Evolutionary conservation across 345 rosid species (phyloP).

Genomic region (Nasturtium officinale): DNA sequence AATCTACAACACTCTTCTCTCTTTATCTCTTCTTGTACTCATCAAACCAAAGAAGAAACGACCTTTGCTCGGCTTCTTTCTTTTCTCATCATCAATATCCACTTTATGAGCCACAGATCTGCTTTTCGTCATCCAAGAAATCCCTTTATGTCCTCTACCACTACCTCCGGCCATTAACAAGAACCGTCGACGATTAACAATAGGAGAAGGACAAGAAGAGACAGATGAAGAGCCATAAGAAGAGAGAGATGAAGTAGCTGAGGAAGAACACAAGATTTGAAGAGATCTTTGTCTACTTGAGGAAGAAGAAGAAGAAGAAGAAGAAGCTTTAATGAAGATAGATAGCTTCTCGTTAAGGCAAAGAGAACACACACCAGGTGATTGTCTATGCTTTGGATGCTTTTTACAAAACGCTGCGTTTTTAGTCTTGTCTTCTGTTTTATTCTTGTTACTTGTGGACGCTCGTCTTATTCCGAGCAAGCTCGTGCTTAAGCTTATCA

Average conservation of each 20-base stretch:
- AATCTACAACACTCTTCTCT: constrained; percentile 31
- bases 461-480: constrained; percentile 36
- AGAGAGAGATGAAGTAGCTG: constrained; percentile 31
- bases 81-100: constrained; percentile 29
- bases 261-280: constrained; percentile 30
- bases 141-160: constrained; percentile 18
- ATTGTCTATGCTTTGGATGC: constrained; percentile 43
- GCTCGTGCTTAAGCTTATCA: constrained; percentile 41
- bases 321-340: constrained; percentile 31
- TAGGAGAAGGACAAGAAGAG: constrained; percentile 46
- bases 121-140: constrained; percentile 40
- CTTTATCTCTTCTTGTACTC: constrained; percentile 25
- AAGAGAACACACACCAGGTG: constrained; percentile 45
- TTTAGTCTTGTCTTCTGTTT: constrained; percentile 26
- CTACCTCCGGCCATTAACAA: constrained; percentile 30
- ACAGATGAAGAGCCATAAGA: constrained; percentile 37
- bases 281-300: constrained; percentile 15
- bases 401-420: constrained; percentile 35
- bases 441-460: constrained; percentile 21
- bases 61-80: constrained; percentile 3
- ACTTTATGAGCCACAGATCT: constrained; percentile 37
- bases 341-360: constrained; percentile 44
- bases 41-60: constrained; percentile 37
- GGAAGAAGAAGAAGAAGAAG: constrained; percentile 22
- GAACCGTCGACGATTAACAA: constrained; percentile 11